These are phyloP conservation scores for Epichloe gansuensis DNA, from an alignment of 2,329 filamentous ascomycete genomes.

Conservation along the genomic window DNA sequence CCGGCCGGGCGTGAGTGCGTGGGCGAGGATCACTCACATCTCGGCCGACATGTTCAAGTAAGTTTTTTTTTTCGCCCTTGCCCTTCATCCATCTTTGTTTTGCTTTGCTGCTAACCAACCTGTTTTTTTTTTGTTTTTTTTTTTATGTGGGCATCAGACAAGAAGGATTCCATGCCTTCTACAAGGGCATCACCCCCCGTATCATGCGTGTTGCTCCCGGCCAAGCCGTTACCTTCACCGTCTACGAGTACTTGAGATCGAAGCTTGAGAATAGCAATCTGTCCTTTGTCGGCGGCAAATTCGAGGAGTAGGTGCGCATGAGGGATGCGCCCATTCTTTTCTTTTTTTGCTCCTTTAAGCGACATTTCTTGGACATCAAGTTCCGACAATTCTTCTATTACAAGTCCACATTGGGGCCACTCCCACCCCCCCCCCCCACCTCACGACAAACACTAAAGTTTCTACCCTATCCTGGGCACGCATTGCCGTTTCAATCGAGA, in stretches of 20 bases:
- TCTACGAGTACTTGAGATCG: conserved; percentile 66
- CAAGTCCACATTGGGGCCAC: background rate
- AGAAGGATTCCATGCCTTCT: conserved; percentile 90
- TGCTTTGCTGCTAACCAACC: background rate
- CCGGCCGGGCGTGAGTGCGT: conserved; percentile 65
- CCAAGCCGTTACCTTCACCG: conserved; percentile 67
- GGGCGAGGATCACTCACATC: conserved; percentile 67
- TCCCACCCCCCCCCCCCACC: background rate
- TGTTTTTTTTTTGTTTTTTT: background rate
- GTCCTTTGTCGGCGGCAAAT: conserved; percentile 47
- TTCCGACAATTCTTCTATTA: background rate
- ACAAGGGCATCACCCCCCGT: conserved; percentile 95
- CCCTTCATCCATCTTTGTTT: background rate
- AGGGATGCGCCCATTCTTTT: background rate
- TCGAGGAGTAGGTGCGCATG: conserved; percentile 43
- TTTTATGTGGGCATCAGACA: conserved; percentile 40
- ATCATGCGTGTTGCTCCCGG: conserved; percentile 96
- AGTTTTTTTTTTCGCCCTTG: conserved; percentile 12
- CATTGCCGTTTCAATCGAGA: background rate
- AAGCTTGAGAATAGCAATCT: conserved; percentile 55
- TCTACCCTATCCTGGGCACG: background rate
- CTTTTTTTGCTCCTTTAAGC: background rate
- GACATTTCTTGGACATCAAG: background rate
- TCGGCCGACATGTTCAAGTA: conserved; percentile 73
- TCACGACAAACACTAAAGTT: background rate